Percentiles rank a stretch among this genome's conserved stretches.
These are phyloP conservation scores for Nannochloropsis gaditana DNA, from an alignment of 108 stramenopile genomes.

Conservation along the genomic window DNA sequence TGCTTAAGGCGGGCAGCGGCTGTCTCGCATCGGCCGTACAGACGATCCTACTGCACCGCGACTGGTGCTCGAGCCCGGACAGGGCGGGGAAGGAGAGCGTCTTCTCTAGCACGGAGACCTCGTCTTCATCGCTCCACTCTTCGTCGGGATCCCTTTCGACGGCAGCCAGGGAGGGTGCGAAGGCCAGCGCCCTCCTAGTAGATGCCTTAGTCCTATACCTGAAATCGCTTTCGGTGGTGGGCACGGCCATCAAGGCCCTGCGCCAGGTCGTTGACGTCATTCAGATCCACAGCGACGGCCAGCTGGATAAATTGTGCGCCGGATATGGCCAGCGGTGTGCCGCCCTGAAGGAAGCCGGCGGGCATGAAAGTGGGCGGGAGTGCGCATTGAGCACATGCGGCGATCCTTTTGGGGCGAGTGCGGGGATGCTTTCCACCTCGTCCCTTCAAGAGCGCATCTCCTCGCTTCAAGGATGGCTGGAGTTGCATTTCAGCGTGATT, in stretches of 20 bases:
- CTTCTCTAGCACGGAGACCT: neutral
- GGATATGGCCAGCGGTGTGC: neutral
- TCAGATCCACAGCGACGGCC: conserved; percentile 8
- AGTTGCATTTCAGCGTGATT: conserved; percentile 31
- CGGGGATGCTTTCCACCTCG: neutral
- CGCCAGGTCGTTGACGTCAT: conserved; percentile 37
- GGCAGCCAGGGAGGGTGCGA: neutral
- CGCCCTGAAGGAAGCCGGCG: neutral
- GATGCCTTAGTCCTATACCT: conserved; percentile 48
- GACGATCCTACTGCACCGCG: neutral
- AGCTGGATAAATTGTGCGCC: neutral
- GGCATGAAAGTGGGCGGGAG: neutral
- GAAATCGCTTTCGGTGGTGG: conserved; percentile 42
- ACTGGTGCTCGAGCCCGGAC: neutral
- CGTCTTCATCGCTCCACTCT: neutral
- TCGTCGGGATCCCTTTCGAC: neutral
- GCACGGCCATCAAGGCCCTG: conserved; percentile 33
- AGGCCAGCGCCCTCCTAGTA: conserved; percentile 28
- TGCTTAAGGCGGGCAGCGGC: neutral
- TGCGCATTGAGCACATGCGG: too few species aligned
- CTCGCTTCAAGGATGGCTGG: conserved; percentile 36
- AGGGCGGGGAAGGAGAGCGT: neutral
- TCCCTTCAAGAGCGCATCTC: conserved; percentile 20
- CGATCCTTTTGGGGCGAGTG: neutral
- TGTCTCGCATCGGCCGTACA: neutral